Conservation (phyloP, 202 grass and related monocot genomes). For the Setaria viridis region DNA sequence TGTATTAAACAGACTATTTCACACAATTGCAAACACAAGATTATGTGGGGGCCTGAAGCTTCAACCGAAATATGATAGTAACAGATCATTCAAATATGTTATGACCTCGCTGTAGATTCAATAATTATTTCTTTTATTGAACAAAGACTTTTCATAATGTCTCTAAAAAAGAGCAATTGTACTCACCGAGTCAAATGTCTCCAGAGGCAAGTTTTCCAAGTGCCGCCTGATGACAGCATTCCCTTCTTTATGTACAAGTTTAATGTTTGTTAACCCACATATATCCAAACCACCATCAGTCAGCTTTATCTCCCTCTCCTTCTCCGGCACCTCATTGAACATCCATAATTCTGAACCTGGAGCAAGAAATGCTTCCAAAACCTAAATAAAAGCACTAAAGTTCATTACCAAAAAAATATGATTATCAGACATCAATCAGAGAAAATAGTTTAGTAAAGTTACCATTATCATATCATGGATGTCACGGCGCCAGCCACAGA, state of each 20-base stretch:
- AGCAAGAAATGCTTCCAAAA: slow-evolving; percentile 97
- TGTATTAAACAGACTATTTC: slow-evolving; percentile 1
- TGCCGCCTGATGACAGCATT: slow-evolving; percentile 97
- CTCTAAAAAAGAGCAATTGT: slow-evolving; percentile 32
- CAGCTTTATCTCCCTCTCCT: slow-evolving; percentile 91
- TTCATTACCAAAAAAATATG: slow-evolving; percentile 23
- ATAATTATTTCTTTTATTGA: slow-evolving; percentile 19
- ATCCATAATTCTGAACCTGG: slow-evolving; percentile 95
- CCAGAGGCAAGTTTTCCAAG: slow-evolving; percentile 92
- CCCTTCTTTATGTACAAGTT: slow-evolving; percentile 95
- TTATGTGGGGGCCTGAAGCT: slow-evolving; percentile 1
- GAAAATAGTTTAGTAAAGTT: slow-evolving; percentile 36
- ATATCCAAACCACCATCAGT: slow-evolving; percentile 84
- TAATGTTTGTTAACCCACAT: slow-evolving; percentile 84
- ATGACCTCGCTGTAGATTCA: background rate
- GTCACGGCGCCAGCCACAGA: slow-evolving; percentile 98
- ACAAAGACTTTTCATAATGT: slow-evolving; percentile 19
- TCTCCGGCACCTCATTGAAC: slow-evolving; percentile 96
- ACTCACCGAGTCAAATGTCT: slow-evolving; percentile 99
- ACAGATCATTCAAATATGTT: background rate
- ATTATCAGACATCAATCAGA: background rate
- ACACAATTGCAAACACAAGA: slow-evolving; percentile 21
- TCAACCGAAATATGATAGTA: background rate
- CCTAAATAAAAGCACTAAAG: slow-evolving; percentile 55
- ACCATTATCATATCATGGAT: slow-evolving; percentile 99